Base-by-base conservation (phyloP, 352 stramenopile genomes). In the Phytophthora quininea region DNA sequence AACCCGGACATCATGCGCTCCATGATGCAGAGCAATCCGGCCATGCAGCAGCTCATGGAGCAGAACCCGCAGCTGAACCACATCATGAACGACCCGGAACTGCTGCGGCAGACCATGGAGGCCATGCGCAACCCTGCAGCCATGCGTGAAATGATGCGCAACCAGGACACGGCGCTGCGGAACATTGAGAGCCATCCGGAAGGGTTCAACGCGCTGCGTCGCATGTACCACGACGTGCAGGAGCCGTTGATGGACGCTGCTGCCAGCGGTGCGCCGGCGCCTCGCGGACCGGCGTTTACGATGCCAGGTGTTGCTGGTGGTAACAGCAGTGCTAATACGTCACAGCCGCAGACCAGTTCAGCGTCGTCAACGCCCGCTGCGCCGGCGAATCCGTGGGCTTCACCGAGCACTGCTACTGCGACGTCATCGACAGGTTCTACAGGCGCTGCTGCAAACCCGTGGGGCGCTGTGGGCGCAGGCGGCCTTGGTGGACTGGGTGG, bases 161-260 rank as follows among this genome's bases (percentile, higher is more conserved):
- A 86, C 77, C 97, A 99, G 71, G 97, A 99, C 80, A 96, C 98
- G 49, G 97, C 97, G 15, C 86, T 99, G 80, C 89, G 87, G 47
- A 97, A 99, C 74, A 96, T 99, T 60, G 96, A 99, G 77, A 99
- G 97, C 66, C 95, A 99, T 51, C 97, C 97, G 0, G 97, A 98
- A 45, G 97, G 97, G 35, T 99, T 99, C 73, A 98, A 97, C 70
- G 97, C 97, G 1, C 75, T 99, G n/a, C 87, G 91, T 24, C 85
- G 92, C 46, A 97, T 98, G 89, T 98, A 97, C 67, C 86, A 95
- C 35, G 91, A 97, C 50, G 95, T 98, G 11, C 96, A 99, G 67
- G 97, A 98, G 68, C 96, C 97, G 3, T 89, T 99, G 50, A 93
- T 99, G 82, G 94, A 99, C 45, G 96, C 95, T 32, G 81, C 88